Evolutionary conservation across 305 asterid genomes (phyloP).

Genomic region (Fraxinus greggii): DNA sequence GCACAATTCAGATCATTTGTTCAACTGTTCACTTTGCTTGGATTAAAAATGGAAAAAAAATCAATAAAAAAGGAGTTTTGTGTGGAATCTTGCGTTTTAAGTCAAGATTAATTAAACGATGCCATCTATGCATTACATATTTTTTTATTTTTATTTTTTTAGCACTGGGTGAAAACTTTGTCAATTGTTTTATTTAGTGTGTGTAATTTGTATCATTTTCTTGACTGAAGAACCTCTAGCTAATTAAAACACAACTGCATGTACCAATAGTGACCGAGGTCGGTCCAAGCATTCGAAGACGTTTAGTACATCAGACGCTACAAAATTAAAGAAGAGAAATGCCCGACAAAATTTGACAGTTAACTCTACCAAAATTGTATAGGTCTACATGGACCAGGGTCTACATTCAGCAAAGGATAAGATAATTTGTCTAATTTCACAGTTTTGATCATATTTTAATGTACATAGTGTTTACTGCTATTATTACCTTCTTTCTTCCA

Average conservation of each 20-base stretch:
- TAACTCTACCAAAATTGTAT: not conserved
- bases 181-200: not conserved
- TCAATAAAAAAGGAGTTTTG: not conserved
- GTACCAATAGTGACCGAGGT: not conserved
- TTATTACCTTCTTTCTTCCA: not conserved
- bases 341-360: not conserved
- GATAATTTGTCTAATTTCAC: not conserved
- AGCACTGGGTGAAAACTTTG: not conserved
- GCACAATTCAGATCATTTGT: conserved; percentile 14
- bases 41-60: not conserved
- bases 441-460: too few relatives aligned
- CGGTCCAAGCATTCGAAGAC: not conserved
- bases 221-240: not conserved
- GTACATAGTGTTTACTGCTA: not conserved
- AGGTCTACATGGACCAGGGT: not conserved
- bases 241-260: not conserved
- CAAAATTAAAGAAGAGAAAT: not conserved
- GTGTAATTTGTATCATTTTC: not conserved
- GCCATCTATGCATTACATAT: not conserved
- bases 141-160: too few relatives aligned
- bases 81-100: not conserved
- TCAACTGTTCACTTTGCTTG: conserved; percentile 19
- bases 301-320: not conserved
- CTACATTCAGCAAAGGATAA: not conserved
- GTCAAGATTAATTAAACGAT: not conserved